Base-by-base conservation (phyloP, 352 stramenopile genomes). In the Pythium aristosporum region DNA sequence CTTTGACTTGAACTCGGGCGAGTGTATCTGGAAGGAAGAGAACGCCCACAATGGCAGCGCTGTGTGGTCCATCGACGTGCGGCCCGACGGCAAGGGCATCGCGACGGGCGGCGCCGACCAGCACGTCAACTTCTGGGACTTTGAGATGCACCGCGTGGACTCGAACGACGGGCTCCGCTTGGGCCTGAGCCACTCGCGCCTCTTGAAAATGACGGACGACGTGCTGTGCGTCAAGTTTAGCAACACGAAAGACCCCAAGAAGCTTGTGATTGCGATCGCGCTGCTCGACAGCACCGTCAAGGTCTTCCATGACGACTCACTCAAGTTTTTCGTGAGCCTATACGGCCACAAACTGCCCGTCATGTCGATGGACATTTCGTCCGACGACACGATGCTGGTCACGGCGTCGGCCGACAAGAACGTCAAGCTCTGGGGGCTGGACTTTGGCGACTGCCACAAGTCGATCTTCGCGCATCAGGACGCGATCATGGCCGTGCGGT, bases 361-460 rank as follows among this genome's bases (percentile, higher is more conserved):
- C 13, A 92, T 99, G 71, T 94, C 92, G 9, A 94, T 99, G 77
- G 97, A 99, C 76, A 98, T 98, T 54, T 98, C 92, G 28, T 91
- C 94, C 43, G 98, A 99, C 76, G 95, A 99, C 73, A 82, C 91
- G 11, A 96, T 99, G 74, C 82, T 99, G 7, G 97, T 98, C 43
- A 99, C 97, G 15, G 97, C 89, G 30, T 98, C 92, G 48, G 97
- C 98, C 5, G 98, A 99, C 75, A 99, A 99, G 72, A 99, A 98
- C 56, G 92, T 99, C 49, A 99, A 99, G 73, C 86, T 99, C 34
- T 99, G 97, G 97, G 98, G 98, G 13, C 79, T 99, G 18, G 98
- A 99, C 74, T 99, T 99, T 81, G 98, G 98, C 54, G 98, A 99
- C 75, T 99, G 97, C 69, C 98, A 99, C 84, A 97, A 98, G 60